These are phyloP conservation scores for Nitzschia palea DNA, from an alignment of 108 stramenopile genomes.

Conservation along the genomic window DNA sequence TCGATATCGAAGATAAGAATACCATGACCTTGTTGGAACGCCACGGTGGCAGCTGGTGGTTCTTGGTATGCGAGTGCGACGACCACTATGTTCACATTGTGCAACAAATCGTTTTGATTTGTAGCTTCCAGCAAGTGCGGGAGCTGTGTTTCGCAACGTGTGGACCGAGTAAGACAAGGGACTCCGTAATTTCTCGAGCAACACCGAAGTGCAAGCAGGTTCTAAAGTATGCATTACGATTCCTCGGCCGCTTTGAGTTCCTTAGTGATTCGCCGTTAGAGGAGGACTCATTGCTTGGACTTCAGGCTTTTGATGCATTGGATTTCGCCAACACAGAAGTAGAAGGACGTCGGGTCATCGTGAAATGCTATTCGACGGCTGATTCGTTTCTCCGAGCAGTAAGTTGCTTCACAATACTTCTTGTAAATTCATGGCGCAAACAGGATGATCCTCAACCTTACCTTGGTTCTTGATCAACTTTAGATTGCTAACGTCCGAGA, in stretches of 20 bases:
- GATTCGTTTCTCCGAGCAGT: constrained; percentile 42
- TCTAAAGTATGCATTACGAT: constrained; percentile 55
- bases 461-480: not conserved
- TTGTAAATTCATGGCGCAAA: not conserved
- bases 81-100: constrained; percentile 71
- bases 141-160: constrained; percentile 55
- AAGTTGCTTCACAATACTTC: constrained; percentile 1
- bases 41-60: constrained; percentile 84
- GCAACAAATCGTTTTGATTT: constrained; percentile 64
- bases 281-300: constrained; percentile 19
- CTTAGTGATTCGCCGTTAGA: constrained; percentile 32
- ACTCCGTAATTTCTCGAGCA: constrained; percentile 56
- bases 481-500: constrained; percentile 16
- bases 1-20: constrained; percentile 66
- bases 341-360: constrained; percentile 52
- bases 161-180: constrained; percentile 12
- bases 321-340: constrained; percentile 54
- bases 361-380: constrained; percentile 58
- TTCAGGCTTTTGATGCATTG: constrained; percentile 66
- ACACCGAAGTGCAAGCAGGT: constrained; percentile 62
- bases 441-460: not conserved
- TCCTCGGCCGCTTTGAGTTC: constrained; percentile 78
- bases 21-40: constrained; percentile 41
- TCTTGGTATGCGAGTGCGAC: constrained; percentile 76
- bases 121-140: constrained; percentile 70